Base-by-base conservation (phyloP, 2,329 filamentous ascomycete species). In the Myriangium duriaei region DNA sequence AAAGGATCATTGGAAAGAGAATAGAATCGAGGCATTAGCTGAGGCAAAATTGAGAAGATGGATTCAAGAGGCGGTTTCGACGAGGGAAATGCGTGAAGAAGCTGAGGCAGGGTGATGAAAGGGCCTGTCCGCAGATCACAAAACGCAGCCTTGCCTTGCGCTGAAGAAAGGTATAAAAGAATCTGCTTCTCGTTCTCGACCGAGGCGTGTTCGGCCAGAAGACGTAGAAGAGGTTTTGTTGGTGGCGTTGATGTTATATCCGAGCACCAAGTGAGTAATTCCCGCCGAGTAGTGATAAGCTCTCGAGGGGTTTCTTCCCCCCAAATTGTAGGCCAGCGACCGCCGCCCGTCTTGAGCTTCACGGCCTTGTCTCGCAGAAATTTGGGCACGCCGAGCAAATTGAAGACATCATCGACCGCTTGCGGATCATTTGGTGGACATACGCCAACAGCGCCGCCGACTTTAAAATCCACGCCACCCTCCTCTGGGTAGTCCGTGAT, bases 291-390 rank as follows among this genome's bases (percentile, higher is more conserved):
- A 3, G 88, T 94, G 40, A 87, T 68, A n/a, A 98, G 67, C 55
- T 91, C 79, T 40, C 91, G 76, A 5, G 87, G 62, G 58, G 82
- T 63, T 13, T 96, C 88, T 2, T 93, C 84, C 30, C 88, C 91
- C 91, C 91, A 98, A 34, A 98, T 92, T 1, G 91, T 98, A 3
- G 91, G 91, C 88, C 88, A 98, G 34, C 91, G 74, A 21, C 88
- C 88, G 43, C 70, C 74, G 24, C 71, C 75, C 0, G 91, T 96
- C 57, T 77, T 78, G 49, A 96, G 63, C 12, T 81, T 66, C 12
- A 94, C 72, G 11, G 81, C 79, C 67, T 84, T 91, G 62, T 93
- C 82, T 18, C 91, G 80, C 43, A 91, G 69, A 53, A 80, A 83
- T 26, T 76, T 79, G 3, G 87, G 87, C 14, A 96, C 71, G 49